Evolutionary conservation across 2,329 filamentous ascomycete species (phyloP).

Genomic region (Xylariaceae sp.): DNA sequence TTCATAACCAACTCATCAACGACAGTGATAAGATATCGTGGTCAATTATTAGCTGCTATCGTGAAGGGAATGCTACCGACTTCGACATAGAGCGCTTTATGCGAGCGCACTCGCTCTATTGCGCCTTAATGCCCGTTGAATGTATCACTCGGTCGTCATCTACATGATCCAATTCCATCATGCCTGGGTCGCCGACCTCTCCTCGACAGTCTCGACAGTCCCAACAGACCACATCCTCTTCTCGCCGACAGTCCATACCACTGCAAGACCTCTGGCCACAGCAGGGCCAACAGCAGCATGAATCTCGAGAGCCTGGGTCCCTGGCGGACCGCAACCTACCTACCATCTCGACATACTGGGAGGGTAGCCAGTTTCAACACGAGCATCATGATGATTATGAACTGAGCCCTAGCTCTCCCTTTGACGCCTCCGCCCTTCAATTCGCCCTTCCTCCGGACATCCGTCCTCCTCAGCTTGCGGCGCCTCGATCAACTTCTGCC

Average conservation of each 20-base stretch:
- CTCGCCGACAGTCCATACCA: conserved; percentile 69
- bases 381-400: conserved; percentile 45
- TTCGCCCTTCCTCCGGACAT: conserved; percentile 62
- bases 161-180: conserved; percentile 51
- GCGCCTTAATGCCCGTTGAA: neutral
- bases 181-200: conserved; percentile 46
- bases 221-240: conserved; percentile 53
- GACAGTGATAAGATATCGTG: neutral
- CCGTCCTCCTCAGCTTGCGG: conserved; percentile 41
- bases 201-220: conserved; percentile 51
- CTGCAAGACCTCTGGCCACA: conserved; percentile 64
- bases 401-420: conserved; percentile 54
- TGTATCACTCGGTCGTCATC: conserved; percentile 23
- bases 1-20: neutral
- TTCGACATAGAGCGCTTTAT: conserved; percentile 3
- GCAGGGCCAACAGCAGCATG: conserved; percentile 36
- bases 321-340: conserved; percentile 44
- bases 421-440: conserved; percentile 61
- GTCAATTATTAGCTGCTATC: neutral
- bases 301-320: conserved; percentile 29
- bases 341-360: conserved; percentile 61
- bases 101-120: conserved; percentile 9
- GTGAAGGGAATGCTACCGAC: conserved; percentile 17
- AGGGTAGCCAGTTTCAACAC: conserved; percentile 50
- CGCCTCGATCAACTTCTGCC: conserved; percentile 37